A percentile compares a stretch with the other conserved stretches of the same genome.
Conservation (phyloP, 306 rosid species). For the Malus sieversii region DNA sequence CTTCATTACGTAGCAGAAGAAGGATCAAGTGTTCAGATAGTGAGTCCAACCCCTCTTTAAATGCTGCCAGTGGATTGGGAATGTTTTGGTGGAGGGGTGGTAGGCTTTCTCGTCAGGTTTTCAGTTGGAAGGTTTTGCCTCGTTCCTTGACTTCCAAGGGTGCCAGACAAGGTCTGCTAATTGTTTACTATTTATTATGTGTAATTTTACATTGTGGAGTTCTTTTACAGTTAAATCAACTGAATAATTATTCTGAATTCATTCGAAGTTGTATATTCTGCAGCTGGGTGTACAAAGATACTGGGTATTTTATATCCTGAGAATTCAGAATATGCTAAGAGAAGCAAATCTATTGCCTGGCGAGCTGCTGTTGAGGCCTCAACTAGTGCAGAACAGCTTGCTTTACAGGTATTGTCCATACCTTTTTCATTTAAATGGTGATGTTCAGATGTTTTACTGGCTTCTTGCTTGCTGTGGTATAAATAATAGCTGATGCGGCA, state of each 20-base stretch:
- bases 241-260: slow-evolving; percentile 38
- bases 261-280: slow-evolving; percentile 42
- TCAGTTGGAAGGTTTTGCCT: slow-evolving; percentile 80
- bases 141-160: slow-evolving; percentile 69
- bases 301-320: slow-evolving; percentile 79
- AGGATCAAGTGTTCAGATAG: slow-evolving; percentile 54
- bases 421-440: slow-evolving; percentile 10
- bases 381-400: slow-evolving; percentile 77
- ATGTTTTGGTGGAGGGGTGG: slow-evolving; percentile 98
- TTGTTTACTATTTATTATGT: slow-evolving; percentile 15
- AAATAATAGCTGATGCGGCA: background rate
- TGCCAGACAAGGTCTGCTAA: slow-evolving; percentile 78
- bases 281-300: slow-evolving; percentile 86
- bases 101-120: slow-evolving; percentile 74
- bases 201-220: slow-evolving; percentile 16
- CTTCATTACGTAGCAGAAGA: slow-evolving; percentile 58
- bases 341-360: slow-evolving; percentile 78
- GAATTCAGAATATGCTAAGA: slow-evolving; percentile 83
- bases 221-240: slow-evolving; percentile 29
- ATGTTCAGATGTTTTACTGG: slow-evolving; percentile 9
- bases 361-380: slow-evolving; percentile 87
- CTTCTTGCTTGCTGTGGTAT: background rate
- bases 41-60: slow-evolving; percentile 58
- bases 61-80: slow-evolving; percentile 62
- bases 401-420: slow-evolving; percentile 60